Conservation (phyloP, 2,329 filamentous ascomycete genomes). For the Stagonosporopsis chrysanthemi region DNA sequence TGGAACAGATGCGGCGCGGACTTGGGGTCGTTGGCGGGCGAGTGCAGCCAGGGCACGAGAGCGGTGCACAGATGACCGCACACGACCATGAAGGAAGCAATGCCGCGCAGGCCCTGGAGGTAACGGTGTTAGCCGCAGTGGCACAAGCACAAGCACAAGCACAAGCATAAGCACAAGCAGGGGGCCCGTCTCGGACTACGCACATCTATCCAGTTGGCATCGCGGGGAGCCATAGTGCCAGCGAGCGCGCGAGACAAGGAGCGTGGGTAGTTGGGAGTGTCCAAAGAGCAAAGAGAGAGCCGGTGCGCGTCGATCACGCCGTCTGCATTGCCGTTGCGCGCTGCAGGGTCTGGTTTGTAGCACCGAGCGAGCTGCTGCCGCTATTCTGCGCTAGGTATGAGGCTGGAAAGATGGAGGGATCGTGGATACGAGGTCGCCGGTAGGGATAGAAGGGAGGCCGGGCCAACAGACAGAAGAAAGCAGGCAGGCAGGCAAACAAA, state of each 20-base stretch:
- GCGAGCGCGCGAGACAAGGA: conserved; percentile 8
- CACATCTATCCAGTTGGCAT: conserved; percentile 51
- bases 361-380: conserved; percentile 5
- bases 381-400: neutral
- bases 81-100: conserved; percentile 54
- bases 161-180: no score
- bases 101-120: conserved; percentile 51
- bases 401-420: neutral
- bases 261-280: conserved; percentile 19
- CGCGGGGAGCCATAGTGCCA: conserved; percentile 44
- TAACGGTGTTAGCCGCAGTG: conserved; percentile 31
- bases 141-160: no score
- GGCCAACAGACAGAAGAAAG: neutral
- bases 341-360: conserved; percentile 12
- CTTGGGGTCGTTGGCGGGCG: conserved; percentile 52
- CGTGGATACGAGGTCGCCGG: neutral
- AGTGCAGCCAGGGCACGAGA: conserved; percentile 52
- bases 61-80: conserved; percentile 53
- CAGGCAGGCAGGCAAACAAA: conserved; percentile 7
- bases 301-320: conserved; percentile 5
- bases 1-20: conserved; percentile 61
- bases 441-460: neutral
- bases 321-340: conserved; percentile 18
- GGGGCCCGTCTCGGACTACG: conserved; percentile 7
- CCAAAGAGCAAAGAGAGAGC: conserved; percentile 17